Evolutionary conservation across 1,284 basidiomycete species (phyloP), one percentile per base, ranked within the genome.

Genomic region (Apiotrichum gracile): DNA sequence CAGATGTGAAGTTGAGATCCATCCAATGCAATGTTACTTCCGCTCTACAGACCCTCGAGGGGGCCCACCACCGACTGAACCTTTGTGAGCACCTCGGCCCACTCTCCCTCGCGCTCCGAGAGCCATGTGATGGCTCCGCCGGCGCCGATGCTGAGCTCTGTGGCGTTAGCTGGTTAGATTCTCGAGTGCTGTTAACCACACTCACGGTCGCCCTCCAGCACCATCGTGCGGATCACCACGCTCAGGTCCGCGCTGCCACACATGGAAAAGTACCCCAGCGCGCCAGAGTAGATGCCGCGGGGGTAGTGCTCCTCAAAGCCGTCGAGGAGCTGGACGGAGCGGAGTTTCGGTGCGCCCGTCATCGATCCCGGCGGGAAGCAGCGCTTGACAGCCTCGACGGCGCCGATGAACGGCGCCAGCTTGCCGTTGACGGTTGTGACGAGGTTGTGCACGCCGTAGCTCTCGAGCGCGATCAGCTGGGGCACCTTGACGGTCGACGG

Each of bases 301-400:
- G 64, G 61, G 45, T 84, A 79, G 43, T 78, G 70, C 45, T 80
- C 80, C 71, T 97, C 94, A 6, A 97, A 80, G 1, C 78, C 79
- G 62, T 91, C 88, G 2, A 98, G 79, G 29, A 97, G 85, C 72
- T 94, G 88, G 1, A 97, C 87, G 47, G 88, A 91, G 19, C 93
- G 85, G 60, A 93, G 85, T 76, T 97, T 97, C 0, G 93, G 94
- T 1, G 94, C 94, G 19, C 94, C 93, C 0, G 94, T 97, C 93
- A 98, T 98, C 61, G 90, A 93, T 2, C 91, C 91, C 47, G 91
- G 91, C n/a, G 91, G 91, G 56, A 94, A 80, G 72, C 89, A 88
- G 38, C 81, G 76, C 58, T 80, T 81, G 49, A 96, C 77, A 13
- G 88, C 85, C 62, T 92, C 85, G 78, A 89, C 87, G 8, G 75